Evolutionary conservation across 352 stramenopile species (phyloP).

Genomic region (Globisporangium solare): DNA sequence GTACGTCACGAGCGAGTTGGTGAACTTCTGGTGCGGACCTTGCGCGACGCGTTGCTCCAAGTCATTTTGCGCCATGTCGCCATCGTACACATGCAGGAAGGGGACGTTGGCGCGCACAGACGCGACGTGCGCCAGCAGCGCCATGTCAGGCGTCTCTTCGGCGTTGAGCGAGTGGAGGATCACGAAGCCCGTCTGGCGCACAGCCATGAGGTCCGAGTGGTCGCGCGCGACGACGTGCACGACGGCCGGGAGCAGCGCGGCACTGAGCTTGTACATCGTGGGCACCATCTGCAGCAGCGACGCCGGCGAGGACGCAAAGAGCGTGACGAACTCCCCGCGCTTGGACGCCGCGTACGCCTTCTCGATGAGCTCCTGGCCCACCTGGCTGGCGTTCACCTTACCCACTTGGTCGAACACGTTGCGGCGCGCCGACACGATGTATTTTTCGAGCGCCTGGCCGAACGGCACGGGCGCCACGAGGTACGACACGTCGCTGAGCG

Average conservation of each 20-base stretch:
- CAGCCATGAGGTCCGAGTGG: conserved; percentile 91
- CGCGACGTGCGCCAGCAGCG: conserved; percentile 85
- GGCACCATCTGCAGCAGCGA: conserved; percentile 90
- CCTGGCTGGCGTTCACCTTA: conserved; percentile 40
- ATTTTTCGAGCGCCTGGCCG: conserved; percentile 55
- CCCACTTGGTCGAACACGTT: conserved; percentile 81
- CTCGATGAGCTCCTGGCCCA: conserved; percentile 61
- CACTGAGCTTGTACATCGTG: conserved; percentile 94
- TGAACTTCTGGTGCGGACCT: conserved; percentile 47
- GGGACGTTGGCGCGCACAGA: conserved; percentile 88
- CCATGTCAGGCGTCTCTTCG: conserved; percentile 90
- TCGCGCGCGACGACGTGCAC: conserved; percentile 90
- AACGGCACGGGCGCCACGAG: conserved; percentile 64
- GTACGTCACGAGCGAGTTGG: conserved; percentile 60
- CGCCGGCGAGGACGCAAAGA: conserved; percentile 85
- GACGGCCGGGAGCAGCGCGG: conserved; percentile 76
- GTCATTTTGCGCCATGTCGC: conserved; percentile 86
- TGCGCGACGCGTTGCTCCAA: conserved; percentile 46
- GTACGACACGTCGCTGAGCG: conserved; percentile 73
- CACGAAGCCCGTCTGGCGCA: conserved; percentile 86
- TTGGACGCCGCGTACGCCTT: conserved; percentile 54
- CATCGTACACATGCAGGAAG: conserved; percentile 93
- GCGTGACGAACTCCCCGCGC: conserved; percentile 84
- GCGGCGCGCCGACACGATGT: conserved; percentile 62
- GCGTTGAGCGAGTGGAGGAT: conserved; percentile 88